Evolutionary conservation across 345 rosid genomes (phyloP).

Genomic region (Gynandropsis gynandra): DNA sequence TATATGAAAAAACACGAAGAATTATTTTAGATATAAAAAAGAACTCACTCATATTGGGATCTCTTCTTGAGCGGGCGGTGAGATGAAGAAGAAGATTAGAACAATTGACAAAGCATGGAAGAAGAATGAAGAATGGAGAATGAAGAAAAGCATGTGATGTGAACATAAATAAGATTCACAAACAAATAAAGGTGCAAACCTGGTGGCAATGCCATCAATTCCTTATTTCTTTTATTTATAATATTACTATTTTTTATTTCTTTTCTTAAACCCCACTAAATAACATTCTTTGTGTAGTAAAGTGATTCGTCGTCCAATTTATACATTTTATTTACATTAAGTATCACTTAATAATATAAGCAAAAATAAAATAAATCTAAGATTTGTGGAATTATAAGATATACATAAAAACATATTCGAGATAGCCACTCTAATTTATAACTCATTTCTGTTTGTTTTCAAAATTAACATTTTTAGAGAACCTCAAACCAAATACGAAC

Average conservation of each 20-base stretch:
- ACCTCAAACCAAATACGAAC: too few species aligned
- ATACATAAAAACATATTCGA: too few species aligned
- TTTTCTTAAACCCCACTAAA: too few species aligned
- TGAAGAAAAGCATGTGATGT: slow-evolving; percentile 22
- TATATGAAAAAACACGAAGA: slow-evolving; percentile 4
- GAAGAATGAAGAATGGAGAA: slow-evolving; percentile 20
- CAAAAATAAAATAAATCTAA: too few species aligned
- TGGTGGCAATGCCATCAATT: slow-evolving; percentile 25
- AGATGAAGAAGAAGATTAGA: slow-evolving; percentile 6
- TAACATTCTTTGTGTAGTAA: too few species aligned
- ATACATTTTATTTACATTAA: too few species aligned
- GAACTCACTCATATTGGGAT: slow-evolving; percentile 13
- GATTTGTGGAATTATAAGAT: too few species aligned
- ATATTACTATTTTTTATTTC: neutral
- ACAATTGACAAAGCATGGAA: slow-evolving; percentile 22
- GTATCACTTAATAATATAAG: too few species aligned
- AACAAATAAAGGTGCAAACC: slow-evolving; percentile 18
- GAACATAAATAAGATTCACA: neutral
- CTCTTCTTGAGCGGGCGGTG: neutral
- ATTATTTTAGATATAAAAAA: neutral
- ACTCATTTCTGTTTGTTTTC: too few species aligned
- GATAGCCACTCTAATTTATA: too few species aligned
- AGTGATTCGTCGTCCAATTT: too few species aligned
- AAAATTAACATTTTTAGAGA: too few species aligned
- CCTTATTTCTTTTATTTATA: neutral